Percentiles rank a stretch among this genome's conserved stretches.
Evolutionary conservation across 768 basidiomycete genomes (phyloP).

Genomic region (Boletus subcaerulescens): DNA sequence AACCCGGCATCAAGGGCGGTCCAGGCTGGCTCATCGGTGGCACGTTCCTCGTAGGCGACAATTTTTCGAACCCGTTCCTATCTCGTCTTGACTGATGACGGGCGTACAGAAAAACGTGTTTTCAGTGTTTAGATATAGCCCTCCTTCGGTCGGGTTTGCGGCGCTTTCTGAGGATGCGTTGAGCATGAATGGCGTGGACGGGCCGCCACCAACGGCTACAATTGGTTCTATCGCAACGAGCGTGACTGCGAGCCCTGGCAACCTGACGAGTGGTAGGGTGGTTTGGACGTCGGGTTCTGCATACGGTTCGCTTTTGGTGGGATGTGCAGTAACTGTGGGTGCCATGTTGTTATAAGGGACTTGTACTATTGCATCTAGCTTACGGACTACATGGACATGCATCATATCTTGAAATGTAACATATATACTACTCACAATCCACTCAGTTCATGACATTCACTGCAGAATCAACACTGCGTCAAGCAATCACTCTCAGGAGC

Average conservation of each 20-base stretch:
- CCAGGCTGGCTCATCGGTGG: conserved; percentile 90
- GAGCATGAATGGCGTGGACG: conserved; percentile 42
- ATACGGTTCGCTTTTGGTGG: conserved; percentile 1
- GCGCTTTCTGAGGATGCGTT: conserved; percentile 54
- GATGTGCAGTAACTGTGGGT: conserved; percentile 3
- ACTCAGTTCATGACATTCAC: too few species aligned
- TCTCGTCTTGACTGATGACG: background rate
- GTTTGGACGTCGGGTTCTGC: background rate
- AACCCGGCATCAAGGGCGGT: conserved; percentile 40
- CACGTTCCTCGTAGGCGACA: conserved; percentile 57
- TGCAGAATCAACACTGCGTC: too few species aligned
- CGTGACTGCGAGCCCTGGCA: conserved; percentile 38
- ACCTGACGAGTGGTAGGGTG: conserved; percentile 6
- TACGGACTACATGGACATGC: too few species aligned
- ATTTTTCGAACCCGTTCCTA: background rate
- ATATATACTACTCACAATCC: too few species aligned
- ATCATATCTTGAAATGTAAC: too few species aligned
- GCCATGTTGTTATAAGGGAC: conserved; percentile 16
- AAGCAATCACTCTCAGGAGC: too few species aligned
- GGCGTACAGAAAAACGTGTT: conserved; percentile 83
- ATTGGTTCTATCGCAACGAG: conserved; percentile 51
- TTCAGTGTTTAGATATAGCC: conserved; percentile 79
- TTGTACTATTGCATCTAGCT: too few species aligned
- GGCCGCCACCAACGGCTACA: conserved; percentile 51
- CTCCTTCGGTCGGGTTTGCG: conserved; percentile 84